Evolutionary conservation across 106 monocot genomes (phyloP).

Genomic region (Xerophyta viscosa): DNA sequence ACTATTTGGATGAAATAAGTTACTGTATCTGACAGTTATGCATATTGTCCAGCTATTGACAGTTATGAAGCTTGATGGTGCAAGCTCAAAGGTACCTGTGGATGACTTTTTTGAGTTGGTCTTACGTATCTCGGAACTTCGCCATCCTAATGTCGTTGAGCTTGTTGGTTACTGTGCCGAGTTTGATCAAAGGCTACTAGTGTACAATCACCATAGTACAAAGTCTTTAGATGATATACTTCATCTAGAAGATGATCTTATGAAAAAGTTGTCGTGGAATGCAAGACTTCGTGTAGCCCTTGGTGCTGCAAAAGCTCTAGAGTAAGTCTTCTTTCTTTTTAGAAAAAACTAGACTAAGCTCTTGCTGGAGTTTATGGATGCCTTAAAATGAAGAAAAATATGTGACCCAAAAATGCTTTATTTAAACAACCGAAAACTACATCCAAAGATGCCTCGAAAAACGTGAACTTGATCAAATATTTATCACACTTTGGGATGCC

Average conservation of each 20-base stretch:
- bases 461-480: too few relatives aligned
- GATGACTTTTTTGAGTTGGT: constrained; percentile 79
- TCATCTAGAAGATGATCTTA: constrained; percentile 59
- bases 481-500: too few relatives aligned
- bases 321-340: constrained; percentile 65
- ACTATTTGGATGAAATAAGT: too few relatives aligned
- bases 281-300: constrained; percentile 70
- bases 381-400: too few relatives aligned
- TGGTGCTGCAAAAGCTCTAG: constrained; percentile 86
- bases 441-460: too few relatives aligned
- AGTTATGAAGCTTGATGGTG: constrained; percentile 83
- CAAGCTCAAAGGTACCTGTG: constrained; percentile 48
- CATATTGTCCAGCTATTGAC: constrained; percentile 50
- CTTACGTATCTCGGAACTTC: constrained; percentile 55
- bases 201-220: constrained; percentile 72
- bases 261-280: constrained; percentile 69
- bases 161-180: constrained; percentile 97
- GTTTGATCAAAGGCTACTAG: constrained; percentile 72
- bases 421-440: too few relatives aligned
- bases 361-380: too few relatives aligned
- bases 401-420: too few relatives aligned
- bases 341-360: too few relatives aligned
- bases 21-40: constrained; percentile 7
- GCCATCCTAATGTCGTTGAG: constrained; percentile 73
- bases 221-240: constrained; percentile 71